Percentiles rank a stretch among this genome's conserved stretches.
Conservation (phyloP, 805 yeast species). For the Suhomyces sp. region DNA sequence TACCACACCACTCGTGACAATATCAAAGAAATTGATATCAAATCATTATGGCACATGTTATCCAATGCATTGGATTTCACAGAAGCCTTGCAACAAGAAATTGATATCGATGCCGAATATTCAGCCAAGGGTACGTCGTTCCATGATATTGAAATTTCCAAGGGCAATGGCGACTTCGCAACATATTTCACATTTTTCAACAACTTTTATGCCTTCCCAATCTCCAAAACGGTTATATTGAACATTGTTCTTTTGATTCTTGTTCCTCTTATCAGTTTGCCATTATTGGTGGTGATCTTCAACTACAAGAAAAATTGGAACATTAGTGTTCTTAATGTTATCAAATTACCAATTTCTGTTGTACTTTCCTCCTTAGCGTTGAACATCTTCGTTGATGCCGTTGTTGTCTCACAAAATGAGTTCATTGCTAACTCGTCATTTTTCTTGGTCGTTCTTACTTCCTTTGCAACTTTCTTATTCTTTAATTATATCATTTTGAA, state of each 20-base stretch:
- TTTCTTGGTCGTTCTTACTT: constrained; percentile 33
- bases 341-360: constrained; percentile 62
- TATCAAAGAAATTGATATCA: constrained; percentile 59
- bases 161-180: constrained; percentile 37
- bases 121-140: background rate
- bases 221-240: constrained; percentile 46
- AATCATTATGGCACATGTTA: constrained; percentile 84
- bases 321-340: constrained; percentile 35
- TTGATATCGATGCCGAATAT: constrained; percentile 33
- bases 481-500: constrained; percentile 58
- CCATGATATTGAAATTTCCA: constrained; percentile 18
- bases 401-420: constrained; percentile 23
- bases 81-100: constrained; percentile 35
- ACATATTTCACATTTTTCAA: constrained; percentile 68
- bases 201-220: constrained; percentile 53
- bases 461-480: constrained; percentile 51
- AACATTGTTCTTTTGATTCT: constrained; percentile 53
- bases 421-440: constrained; percentile 42
- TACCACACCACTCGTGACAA: constrained; percentile 81
- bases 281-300: constrained; percentile 50
- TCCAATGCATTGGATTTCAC: constrained; percentile 65
- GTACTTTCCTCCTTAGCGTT: constrained; percentile 40
- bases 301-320: constrained; percentile 48
- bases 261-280: constrained; percentile 53
- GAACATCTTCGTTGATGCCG: constrained; percentile 20